These are phyloP conservation scores for Globisporangium polare DNA, from an alignment of 352 stramenopile species.

Conservation along the genomic window DNA sequence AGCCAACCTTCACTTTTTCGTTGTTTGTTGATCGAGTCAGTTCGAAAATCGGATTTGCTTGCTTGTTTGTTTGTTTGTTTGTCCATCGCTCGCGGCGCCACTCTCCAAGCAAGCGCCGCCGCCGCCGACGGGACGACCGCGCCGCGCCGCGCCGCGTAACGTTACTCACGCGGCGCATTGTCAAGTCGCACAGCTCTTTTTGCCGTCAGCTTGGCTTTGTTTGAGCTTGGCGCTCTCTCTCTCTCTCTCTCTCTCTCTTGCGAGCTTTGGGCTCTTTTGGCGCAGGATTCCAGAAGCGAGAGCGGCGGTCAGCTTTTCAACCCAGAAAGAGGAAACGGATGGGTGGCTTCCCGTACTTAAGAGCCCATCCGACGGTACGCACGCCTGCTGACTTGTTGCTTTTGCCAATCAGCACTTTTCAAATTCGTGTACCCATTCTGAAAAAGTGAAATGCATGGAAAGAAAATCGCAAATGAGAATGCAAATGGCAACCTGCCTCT, in stretches of 20 bases:
- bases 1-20: neutral
- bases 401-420: neutral
- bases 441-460: too few relatives aligned
- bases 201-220: too few relatives aligned
- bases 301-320: neutral
- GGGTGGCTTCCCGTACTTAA: neutral
- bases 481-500: neutral
- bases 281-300: too few relatives aligned
- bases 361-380: neutral
- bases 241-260: too few relatives aligned
- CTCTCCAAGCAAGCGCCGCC: neutral
- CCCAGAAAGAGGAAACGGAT: neutral
- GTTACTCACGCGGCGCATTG: constrained; percentile 3
- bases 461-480: neutral
- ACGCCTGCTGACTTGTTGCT: constrained; percentile 1
- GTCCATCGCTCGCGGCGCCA: neutral
- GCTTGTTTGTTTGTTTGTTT: too few relatives aligned
- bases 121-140: neutral
- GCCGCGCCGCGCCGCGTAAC: neutral
- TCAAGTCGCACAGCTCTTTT: constrained; percentile 3
- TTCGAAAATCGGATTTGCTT: too few relatives aligned
- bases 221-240: too few relatives aligned
- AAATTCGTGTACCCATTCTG: too few relatives aligned
- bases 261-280: too few relatives aligned
- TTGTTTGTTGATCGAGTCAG: constrained; percentile 10